Base-by-base conservation (phyloP, 23 red algal species). In the Gracilaria domingensis region DNA sequence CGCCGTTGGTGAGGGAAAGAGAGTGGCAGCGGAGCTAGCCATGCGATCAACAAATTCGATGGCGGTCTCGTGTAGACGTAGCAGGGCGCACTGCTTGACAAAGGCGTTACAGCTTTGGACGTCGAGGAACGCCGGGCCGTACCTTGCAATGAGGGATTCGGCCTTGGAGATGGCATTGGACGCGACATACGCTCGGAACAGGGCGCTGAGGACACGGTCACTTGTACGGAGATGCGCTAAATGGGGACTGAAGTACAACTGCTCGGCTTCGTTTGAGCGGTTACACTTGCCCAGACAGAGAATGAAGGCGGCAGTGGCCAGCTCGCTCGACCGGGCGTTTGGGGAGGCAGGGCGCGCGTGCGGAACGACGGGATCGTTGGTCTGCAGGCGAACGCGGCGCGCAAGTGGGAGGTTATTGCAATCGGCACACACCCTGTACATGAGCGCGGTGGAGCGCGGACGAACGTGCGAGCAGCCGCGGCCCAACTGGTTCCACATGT, bases 201-300 rank as follows among this genome's bases (percentile, higher is more conserved):
- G 54, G 12, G 88, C 88, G 61, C 36, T 32, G n/a, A 92, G 62
- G 1, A 92, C 88, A 33, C 51, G 66, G 38, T 82, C 60, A 37
- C 29, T 65, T 48, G 65, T 54, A 21, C 76, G 75, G 47, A 57
- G 88, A 62, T 53, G 18, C 1, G 48, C 23, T 37, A 55, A 18
- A 35, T 82, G 78, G 47, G 51, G 56, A 33, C 64, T 75, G 49
- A 83, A 83, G 61, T 75, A 92, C 28, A 92, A 39, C 28, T 65
- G 58, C 28, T 92, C 88, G 25, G 88, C 88, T 39, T 92, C 88
- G 16, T 34, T 17, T 21, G 77, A 28, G 26, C 77, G 76, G 35
- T 76, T 50, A 60, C 88, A 92, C 30, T 83, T 81, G 16, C 88
- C 88, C 7, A 92, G 61, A 37, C 88, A 92, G 18, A 92, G 78